These are phyloP conservation scores for Aphanomyces invadans DNA, from an alignment of 352 stramenopile genomes.

Conservation along the genomic window DNA sequence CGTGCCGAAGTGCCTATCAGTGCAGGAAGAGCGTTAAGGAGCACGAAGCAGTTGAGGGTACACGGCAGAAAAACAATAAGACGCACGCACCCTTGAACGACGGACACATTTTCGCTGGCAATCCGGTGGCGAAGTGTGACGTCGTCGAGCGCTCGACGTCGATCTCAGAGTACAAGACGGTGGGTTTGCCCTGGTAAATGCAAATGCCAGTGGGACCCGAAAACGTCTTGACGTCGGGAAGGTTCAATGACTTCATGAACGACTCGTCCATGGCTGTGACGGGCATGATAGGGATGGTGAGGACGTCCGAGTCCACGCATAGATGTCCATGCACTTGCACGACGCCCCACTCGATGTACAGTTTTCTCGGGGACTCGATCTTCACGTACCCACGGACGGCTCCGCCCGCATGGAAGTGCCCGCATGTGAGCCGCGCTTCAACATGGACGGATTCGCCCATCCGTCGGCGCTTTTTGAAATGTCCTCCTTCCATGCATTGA, in stretches of 20 bases:
- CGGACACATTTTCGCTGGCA: slow-evolving; percentile 42
- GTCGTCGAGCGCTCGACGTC: slow-evolving; percentile 35
- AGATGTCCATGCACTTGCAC: slow-evolving; percentile 67
- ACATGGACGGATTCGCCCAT: slow-evolving; percentile 2
- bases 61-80: neutral
- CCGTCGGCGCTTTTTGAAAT: neutral
- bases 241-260: slow-evolving; percentile 27
- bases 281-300: slow-evolving; percentile 87
- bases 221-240: slow-evolving; percentile 42
- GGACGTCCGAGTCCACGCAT: slow-evolving; percentile 86
- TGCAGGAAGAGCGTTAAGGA: neutral
- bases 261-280: slow-evolving; percentile 39
- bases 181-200: slow-evolving; percentile 46
- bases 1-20: slow-evolving; percentile 35
- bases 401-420: slow-evolving; percentile 44
- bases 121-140: slow-evolving; percentile 38
- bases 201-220: slow-evolving; percentile 49
- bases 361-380: slow-evolving; percentile 33
- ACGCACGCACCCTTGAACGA: slow-evolving; percentile 34
- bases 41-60: neutral
- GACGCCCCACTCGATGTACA: slow-evolving; percentile 43
- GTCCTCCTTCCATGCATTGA: neutral
- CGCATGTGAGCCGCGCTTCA: slow-evolving; percentile 32
- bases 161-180: slow-evolving; percentile 46
- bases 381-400: slow-evolving; percentile 48